Evolutionary conservation across 345 rosid genomes (phyloP), one percentile per base, ranked within the genome.

Genomic region (Eucalyptus erythrocorys): DNA sequence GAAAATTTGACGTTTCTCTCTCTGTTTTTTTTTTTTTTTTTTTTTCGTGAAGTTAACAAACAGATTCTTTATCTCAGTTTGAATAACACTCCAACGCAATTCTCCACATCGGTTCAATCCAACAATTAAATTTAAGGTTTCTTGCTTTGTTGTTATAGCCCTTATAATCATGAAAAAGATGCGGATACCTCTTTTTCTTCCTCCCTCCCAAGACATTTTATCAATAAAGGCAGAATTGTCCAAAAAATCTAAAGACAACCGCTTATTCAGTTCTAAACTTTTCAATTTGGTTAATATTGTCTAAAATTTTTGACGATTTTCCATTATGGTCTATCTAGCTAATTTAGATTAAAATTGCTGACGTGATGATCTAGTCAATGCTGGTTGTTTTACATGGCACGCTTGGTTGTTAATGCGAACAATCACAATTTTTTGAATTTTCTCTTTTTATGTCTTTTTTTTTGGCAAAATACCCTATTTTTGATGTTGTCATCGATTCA

Each of bases 321-420:
- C 5, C 12, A 24, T 21, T 55, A 21, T 55, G 12, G 3, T 55
- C 30, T 24, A 26, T 55, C 4, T 55, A 5, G 27, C 1, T 24
- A 22, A 1, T 8, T 55, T 55, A 55, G 30, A 55, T 8, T 22
- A 24, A 24, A 55, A 22, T 4, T 4, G 12, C 0, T 55, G 6
- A 55, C 0, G 1, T 55, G 30, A 24, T 24, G 61, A 55, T 55
- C 13, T 10, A 55, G 0, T 55, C 1, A 9, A 0, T 24, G 1
- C 61, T 1, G 0, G 6, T 55, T 3, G 1, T 55, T 24, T 24
- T 55, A 55, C 30, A 55, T 55, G 12, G 30, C 12, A 55, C 1
- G 27, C 5, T 55, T 55, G 13, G 12, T 55, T 55, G 61, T 24
- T 22, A 55, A 55, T 4, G 27, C 0, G 1, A 6, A 55, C 13